Conservation (phyloP, 73 alveolate genomes). For the Paraurostyla sp. region DNA sequence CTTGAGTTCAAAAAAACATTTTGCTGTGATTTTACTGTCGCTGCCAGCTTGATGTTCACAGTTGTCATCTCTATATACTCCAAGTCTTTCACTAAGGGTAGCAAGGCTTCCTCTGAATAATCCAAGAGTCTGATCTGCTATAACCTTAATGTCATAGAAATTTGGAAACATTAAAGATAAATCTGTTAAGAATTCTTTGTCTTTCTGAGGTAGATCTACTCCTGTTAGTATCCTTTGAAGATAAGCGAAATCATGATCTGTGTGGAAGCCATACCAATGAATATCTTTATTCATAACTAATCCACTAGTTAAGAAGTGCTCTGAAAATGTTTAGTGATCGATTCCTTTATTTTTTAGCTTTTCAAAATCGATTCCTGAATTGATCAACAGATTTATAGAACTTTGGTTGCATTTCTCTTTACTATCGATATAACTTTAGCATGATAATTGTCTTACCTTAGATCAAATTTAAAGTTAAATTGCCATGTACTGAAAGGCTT, state of each 20-base stretch:
- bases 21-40: conserved; percentile 44
- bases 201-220: background rate
- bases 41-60: conserved; percentile 63
- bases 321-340: conserved; percentile 77
- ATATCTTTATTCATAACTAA: conserved; percentile 24
- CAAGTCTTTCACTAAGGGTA: conserved; percentile 4
- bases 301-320: conserved; percentile 66
- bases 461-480: conserved; percentile 80
- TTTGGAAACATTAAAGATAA: conserved; percentile 3
- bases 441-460: conserved; percentile 2
- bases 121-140: conserved; percentile 32
- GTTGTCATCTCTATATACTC: conserved; percentile 40
- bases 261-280: conserved; percentile 61
- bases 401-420: conserved; percentile 78
- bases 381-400: conserved; percentile 72
- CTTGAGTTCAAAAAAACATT: conserved; percentile 37
- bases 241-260: conserved; percentile 59
- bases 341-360: conserved; percentile 81
- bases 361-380: conserved; percentile 88
- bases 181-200: background rate
- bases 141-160: conserved; percentile 41
- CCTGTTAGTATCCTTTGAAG: conserved; percentile 27
- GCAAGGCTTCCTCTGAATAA: conserved; percentile 10
- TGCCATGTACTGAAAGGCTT: conserved; percentile 85
- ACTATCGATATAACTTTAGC: background rate